A percentile compares a stretch with the other conserved stretches of the same genome.
Evolutionary conservation across 345 rosid genomes (phyloP).

Genomic region (Eucalyptus albens): DNA sequence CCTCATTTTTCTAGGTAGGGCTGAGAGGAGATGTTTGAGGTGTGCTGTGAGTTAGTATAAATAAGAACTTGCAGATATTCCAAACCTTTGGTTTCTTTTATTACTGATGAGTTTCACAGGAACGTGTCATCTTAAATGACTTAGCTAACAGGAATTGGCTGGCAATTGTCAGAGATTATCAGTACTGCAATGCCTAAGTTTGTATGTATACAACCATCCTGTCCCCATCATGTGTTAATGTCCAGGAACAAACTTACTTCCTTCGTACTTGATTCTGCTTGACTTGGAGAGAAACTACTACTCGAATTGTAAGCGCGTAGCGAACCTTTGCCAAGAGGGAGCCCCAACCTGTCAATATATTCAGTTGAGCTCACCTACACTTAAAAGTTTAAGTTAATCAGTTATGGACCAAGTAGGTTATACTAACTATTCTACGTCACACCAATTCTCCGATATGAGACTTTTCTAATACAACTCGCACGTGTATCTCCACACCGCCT

Average conservation of each 20-base stretch:
- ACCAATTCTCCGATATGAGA: background rate
- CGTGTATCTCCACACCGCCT: background rate
- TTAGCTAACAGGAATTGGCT: background rate
- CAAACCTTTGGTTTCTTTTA: background rate
- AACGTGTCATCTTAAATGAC: background rate
- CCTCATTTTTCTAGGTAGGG: constrained; percentile 11
- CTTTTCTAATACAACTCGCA: background rate
- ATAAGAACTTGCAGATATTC: background rate
- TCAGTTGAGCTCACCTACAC: background rate
- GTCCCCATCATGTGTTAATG: background rate
- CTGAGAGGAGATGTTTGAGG: background rate
- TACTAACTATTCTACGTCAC: background rate
- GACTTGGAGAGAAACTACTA: background rate
- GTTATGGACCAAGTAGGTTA: background rate
- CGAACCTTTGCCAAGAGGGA: background rate
- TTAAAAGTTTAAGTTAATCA: background rate
- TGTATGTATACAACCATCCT: background rate
- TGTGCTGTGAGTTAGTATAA: background rate
- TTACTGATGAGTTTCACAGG: background rate
- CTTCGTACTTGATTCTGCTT: background rate
- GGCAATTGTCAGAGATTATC: background rate
- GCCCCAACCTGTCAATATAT: background rate
- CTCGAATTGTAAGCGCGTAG: background rate
- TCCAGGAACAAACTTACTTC: background rate
- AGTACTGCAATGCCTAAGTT: background rate